Evolutionary conservation across 1,284 basidiomycete species (phyloP).

Genomic region (Malassezia pachydermatis): DNA sequence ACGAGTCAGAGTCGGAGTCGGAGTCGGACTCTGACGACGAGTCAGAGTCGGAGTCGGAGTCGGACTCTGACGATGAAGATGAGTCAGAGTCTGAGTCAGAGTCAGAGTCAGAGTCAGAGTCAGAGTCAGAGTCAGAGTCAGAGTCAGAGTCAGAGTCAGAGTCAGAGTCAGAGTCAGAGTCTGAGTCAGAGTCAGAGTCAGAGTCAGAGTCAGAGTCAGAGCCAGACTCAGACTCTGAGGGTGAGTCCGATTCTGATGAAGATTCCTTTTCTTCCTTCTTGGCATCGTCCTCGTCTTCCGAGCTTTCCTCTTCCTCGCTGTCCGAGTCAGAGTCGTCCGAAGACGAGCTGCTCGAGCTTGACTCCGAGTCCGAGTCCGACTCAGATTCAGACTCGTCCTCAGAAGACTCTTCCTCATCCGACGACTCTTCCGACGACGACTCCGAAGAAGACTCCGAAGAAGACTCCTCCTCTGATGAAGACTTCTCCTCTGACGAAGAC

Average conservation of each 20-base stretch:
- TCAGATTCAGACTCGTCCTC: constrained; percentile 13
- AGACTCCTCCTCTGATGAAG: neutral
- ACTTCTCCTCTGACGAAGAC: constrained; percentile 8
- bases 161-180: constrained; percentile 1
- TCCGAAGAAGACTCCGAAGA: neutral
- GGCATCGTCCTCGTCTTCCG: constrained; percentile 20
- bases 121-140: constrained; percentile 4
- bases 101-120: constrained; percentile 3
- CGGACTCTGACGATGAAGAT: constrained; percentile 2
- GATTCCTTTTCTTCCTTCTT: constrained; percentile 21
- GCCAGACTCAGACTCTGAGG: constrained; percentile 13
- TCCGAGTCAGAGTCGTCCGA: constrained; percentile 16
- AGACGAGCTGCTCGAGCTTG: constrained; percentile 19
- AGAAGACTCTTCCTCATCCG: neutral
- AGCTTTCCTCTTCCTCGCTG: constrained; percentile 17
- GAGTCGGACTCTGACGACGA: constrained; percentile 21
- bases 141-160: neutral
- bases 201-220: constrained; percentile 9
- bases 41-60: constrained; percentile 3
- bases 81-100: constrained; percentile 3
- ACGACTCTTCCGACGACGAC: neutral
- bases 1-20: constrained; percentile 21
- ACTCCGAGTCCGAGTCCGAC: constrained; percentile 9
- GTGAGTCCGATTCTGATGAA: constrained; percentile 19
- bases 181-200: neutral